These are phyloP conservation scores for Cutaneotrichosporon arboriforme DNA, from an alignment of 1,284 basidiomycete genomes.

Conservation along the genomic window DNA sequence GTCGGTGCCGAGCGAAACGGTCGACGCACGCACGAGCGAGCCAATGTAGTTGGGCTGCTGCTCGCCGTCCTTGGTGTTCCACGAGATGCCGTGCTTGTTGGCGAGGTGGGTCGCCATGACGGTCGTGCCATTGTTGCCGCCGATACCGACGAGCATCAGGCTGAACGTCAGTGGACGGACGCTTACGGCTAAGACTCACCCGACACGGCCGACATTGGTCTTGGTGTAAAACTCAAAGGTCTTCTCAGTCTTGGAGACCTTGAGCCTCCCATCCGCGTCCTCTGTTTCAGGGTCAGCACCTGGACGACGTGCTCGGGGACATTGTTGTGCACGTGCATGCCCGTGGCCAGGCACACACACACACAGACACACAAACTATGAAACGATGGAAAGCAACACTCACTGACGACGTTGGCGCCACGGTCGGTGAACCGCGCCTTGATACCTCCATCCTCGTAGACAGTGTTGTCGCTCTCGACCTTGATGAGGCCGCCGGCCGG, in stretches of 20 bases:
- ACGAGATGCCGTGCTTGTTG: constrained; percentile 89
- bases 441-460: constrained; percentile 72
- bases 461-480: constrained; percentile 76
- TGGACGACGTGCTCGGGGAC: neutral
- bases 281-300: constrained; percentile 20
- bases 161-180: constrained; percentile 49
- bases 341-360: too few relatives aligned
- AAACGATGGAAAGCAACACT: constrained; percentile 15
- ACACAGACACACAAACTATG: too few relatives aligned
- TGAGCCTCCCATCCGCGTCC: constrained; percentile 63
- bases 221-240: constrained; percentile 88
- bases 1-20: constrained; percentile 84
- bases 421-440: constrained; percentile 78
- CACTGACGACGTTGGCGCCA: constrained; percentile 61
- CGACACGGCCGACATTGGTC: constrained; percentile 82
- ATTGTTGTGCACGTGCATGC: neutral
- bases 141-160: constrained; percentile 92
- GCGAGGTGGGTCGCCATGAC: constrained; percentile 92
- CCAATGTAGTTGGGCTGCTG: constrained; percentile 97
- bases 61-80: constrained; percentile 88
- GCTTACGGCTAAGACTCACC: constrained; percentile 56
- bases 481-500: constrained; percentile 57
- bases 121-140: constrained; percentile 96
- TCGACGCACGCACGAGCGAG: constrained; percentile 82
- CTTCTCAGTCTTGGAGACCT: constrained; percentile 64